phyloP scores from a whole-genome alignment of 2,329 filamentous ascomycete genomes.

The Chrysoporthe cubensis region DNA sequence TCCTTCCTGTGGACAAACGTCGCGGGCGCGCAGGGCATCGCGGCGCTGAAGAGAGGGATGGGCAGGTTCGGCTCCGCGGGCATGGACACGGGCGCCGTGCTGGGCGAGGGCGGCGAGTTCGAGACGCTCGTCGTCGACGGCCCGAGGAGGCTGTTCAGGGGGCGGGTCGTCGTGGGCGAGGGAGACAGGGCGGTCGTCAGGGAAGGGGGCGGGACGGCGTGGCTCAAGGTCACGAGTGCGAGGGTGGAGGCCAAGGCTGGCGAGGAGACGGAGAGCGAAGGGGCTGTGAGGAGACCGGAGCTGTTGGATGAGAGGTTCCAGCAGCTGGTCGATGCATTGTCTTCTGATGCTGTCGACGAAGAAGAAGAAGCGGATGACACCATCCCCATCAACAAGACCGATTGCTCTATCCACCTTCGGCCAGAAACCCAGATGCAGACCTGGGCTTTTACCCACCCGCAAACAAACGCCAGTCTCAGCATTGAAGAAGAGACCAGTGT shows the following conservation, averaged over 20 bases:
- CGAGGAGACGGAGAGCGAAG: conserved; percentile 20
- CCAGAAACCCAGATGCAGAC: conserved; percentile 33
- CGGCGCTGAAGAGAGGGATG: conserved; percentile 57
- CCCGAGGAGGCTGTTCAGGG: conserved; percentile 72
- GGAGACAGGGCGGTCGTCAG: conserved; percentile 55
- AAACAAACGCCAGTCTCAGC: conserved; percentile 30
- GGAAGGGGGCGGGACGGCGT: conserved; percentile 79
- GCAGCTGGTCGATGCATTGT: conserved; percentile 42
- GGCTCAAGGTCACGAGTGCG: conserved; percentile 66
- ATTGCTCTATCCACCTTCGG: not conserved
- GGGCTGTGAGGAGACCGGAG: conserved; percentile 59
- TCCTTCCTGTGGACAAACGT: conserved; percentile 81
- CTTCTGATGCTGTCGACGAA: conserved; percentile 11
- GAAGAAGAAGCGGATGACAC: not conserved
- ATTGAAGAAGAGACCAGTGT: conserved; percentile 53
- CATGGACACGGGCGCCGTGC: conserved; percentile 65
- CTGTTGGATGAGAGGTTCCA: conserved; percentile 69
- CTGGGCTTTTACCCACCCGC: conserved; percentile 16
- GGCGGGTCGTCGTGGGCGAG: conserved; percentile 65
- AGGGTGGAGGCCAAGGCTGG: conserved; percentile 50
- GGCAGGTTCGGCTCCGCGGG: conserved; percentile 65
- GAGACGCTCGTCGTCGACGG: conserved; percentile 90
- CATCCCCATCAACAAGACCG: not conserved
- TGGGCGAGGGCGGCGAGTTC: conserved; percentile 95
- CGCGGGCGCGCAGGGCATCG: conserved; percentile 56